Evolutionary conservation across 2,329 filamentous ascomycete species (phyloP), one percentile per base, ranked within the genome.

Genomic region (Rhynchosporium secalis): DNA sequence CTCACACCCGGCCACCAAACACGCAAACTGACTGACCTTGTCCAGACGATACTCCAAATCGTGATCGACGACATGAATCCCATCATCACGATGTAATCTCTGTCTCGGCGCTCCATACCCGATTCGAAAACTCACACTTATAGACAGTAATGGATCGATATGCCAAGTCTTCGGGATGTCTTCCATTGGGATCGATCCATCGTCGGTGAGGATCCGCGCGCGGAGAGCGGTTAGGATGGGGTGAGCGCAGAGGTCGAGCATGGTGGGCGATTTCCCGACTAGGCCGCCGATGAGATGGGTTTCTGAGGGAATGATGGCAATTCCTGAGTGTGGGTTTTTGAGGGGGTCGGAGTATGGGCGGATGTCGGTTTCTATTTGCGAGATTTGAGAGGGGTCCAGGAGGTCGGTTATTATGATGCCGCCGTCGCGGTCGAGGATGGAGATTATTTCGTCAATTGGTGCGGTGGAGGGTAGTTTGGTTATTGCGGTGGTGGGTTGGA

Each of bases 351-450:
- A 20, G 38, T 56, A 56, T 4, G 36, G 38, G 1, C 3, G 4
- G 6, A 28, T 45, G 41, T 56, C 52, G 10, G 52, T 33, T 41
- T 20, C 41, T 13, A 56, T 43, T 45, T 41, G 38, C 4, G 52
- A 31, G 9, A 56, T 41, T 33, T 56, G 36, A 7, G 36, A 29
- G 3, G 52, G 38, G 6, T 4, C 43, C 12, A 56, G 38, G 36
- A 56, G 52, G 38, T 43, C 36, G 20, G 52, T 56, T 41, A 56
- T 7, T 20, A 56, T 56, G 52, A 56, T 20, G 6, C 52, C 52
- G 26, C 52, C 52, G 12, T 56, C 52, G n/a, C 52, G 52, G 38
- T 56, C 52, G 20, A 56, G 36, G 6, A 41, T 33, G 2, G 52
- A 56, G 5, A 56, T 29, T 5, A 56, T 43, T 13, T 31, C 15